phyloP scores from a whole-genome alignment of 1,284 basidiomycete species.

The Pseudozyma sp. region DNA sequence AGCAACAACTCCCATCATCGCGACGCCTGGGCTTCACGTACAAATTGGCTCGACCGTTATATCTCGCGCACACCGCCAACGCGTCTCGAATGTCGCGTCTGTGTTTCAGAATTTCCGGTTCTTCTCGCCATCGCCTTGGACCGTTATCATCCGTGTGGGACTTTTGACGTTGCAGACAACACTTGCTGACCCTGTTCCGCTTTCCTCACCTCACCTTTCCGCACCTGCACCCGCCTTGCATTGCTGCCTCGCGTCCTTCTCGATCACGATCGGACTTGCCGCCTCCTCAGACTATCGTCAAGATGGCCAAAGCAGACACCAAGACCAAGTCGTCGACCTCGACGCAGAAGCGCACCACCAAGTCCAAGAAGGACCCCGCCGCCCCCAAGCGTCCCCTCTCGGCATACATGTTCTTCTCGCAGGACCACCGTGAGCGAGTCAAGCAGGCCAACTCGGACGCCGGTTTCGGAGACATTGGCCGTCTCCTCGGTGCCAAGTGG shows the following conservation, averaged over 20 bases:
- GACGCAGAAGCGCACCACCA: constrained; percentile 53
- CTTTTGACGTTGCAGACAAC: neutral
- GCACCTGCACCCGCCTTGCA: neutral
- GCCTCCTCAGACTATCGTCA: constrained; percentile 15
- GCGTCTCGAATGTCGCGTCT: constrained; percentile 33
- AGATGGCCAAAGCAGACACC: constrained; percentile 62
- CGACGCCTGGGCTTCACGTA: constrained; percentile 6
- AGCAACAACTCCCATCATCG: constrained; percentile 22
- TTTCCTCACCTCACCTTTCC: constrained; percentile 1
- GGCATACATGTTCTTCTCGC: constrained; percentile 98
- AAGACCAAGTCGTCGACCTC: constrained; percentile 59
- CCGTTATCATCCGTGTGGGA: neutral
- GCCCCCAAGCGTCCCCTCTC: constrained; percentile 90
- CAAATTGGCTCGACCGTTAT: neutral
- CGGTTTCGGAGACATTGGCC: constrained; percentile 90
- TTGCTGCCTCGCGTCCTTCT: neutral
- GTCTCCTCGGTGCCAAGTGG: constrained; percentile 88
- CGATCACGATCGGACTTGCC: too few species aligned
- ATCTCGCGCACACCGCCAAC: neutral
- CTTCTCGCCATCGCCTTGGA: constrained; percentile 16
- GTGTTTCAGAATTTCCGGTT: constrained; percentile 17
- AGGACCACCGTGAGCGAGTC: constrained; percentile 93
- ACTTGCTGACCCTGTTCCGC: neutral
- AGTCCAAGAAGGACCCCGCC: constrained; percentile 74
- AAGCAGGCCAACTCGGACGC: constrained; percentile 95